phyloP scores from a whole-genome alignment of 2,329 filamentous ascomycete species.

The Aspergillus puulaauensis region DNA sequence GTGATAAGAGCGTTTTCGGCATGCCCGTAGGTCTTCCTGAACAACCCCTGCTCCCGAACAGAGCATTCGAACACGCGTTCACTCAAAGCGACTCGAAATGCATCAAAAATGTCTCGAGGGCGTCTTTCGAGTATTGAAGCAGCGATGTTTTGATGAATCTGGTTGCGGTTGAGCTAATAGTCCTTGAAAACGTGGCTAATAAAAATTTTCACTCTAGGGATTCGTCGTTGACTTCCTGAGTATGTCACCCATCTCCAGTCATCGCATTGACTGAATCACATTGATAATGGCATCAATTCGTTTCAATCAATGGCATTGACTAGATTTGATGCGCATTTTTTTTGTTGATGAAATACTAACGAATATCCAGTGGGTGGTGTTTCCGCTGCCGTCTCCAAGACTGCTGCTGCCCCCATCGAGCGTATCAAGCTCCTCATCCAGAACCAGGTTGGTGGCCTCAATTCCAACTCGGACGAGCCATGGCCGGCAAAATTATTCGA shows the following conservation, averaged over 20 bases:
- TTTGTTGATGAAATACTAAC: slow-evolving; percentile 41
- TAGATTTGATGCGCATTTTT: background rate
- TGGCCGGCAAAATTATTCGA: background rate
- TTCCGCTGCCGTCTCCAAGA: slow-evolving; percentile 99
- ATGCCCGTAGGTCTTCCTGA: slow-evolving; percentile 45
- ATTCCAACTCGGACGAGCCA: background rate
- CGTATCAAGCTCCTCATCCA: slow-evolving; percentile 99
- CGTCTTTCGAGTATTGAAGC: background rate
- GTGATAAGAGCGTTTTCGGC: slow-evolving; percentile 56
- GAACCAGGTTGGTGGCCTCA: slow-evolving; percentile 79
- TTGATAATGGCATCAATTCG: slow-evolving; percentile 11
- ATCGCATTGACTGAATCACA: slow-evolving; percentile 2
- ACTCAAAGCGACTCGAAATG: background rate
- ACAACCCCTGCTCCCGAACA: slow-evolving; percentile 15
- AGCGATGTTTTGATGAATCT: slow-evolving; percentile 1
- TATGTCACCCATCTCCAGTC: slow-evolving; percentile 58
- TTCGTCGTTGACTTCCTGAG: slow-evolving; percentile 99
- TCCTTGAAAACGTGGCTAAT: slow-evolving; percentile 26
- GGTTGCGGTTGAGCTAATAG: background rate
- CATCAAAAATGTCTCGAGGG: background rate
- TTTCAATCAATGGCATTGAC: background rate
- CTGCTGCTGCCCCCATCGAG: slow-evolving; percentile 98
- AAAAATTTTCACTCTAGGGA: slow-evolving; percentile 57
- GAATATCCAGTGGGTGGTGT: slow-evolving; percentile 88
- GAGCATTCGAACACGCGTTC: slow-evolving; percentile 11